Base-by-base conservation (phyloP, 768 basidiomycete genomes). In the Dioszegia crocea region DNA sequence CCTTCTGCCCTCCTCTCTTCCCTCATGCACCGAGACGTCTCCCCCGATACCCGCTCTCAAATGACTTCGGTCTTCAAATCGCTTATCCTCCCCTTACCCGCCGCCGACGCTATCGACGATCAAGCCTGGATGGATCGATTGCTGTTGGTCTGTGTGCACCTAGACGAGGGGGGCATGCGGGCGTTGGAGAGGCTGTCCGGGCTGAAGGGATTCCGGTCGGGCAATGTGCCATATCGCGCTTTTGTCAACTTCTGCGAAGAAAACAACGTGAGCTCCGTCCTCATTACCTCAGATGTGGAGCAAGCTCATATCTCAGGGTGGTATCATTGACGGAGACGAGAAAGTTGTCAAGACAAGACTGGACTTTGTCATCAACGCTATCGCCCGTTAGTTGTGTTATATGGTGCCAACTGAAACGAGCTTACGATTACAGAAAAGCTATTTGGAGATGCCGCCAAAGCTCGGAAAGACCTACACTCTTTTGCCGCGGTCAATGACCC, bases 401-500 rank as follows among this genome's bases (percentile, higher is more conserved):
- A 1, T 40, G 17, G 24, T 30, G 12, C 24, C 21, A 3, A 17
- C 16, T 30, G 44, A 27, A 39, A 38, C n/a, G 12, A 50, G 50
- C 56, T 60, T 55, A 62, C 39, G 16, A 24, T 43, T 19, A 8
- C 46, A 70, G 65, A 50, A 23, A 46, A 48, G 30, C 41, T 47
- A 17, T 87, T 84, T 63, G 80, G 83, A 4, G 92, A 98, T 50
- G 81, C 85, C 1, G 80, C 82, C 39, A 89, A 89, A 69, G 88
- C 85, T 0, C 76, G 79, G 1, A 89, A 89, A 60, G 94, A 97
- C 71, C 76, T 99, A 19, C 79, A 83, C 14, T 75, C 82, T 0
- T 99, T 98, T 65, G 92, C 93, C 0, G 88, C 87, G 59, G 78
- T 86, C 41, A 97, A 98, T 73, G 91, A 94, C 71, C 81, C 82